Conservation (phyloP, 768 basidiomycete genomes). For the Leccinum imitatum region DNA sequence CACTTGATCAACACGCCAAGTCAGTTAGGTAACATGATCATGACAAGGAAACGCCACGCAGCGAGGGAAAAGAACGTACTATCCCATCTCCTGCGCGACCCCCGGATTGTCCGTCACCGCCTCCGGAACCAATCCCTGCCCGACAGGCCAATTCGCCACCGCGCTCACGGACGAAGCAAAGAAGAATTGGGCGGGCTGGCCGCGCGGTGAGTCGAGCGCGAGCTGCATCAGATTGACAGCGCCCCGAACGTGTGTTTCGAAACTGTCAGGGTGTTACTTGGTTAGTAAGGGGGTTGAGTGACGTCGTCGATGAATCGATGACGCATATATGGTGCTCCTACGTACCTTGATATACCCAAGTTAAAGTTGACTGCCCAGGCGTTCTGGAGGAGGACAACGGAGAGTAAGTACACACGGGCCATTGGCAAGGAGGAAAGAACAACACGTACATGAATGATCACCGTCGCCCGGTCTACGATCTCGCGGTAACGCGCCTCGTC, state of each 20-base stretch:
- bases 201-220: constrained; percentile 38
- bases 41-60: not conserved
- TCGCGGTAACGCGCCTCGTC: constrained; percentile 34
- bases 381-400: constrained; percentile 32
- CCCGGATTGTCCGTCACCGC: constrained; percentile 23
- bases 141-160: constrained; percentile 22
- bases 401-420: not conserved
- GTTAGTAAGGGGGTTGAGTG: not conserved
- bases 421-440: not conserved
- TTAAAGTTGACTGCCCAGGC: constrained; percentile 61
- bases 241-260: constrained; percentile 48
- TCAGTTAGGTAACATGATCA: not conserved
- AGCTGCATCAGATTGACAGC: constrained; percentile 51
- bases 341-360: constrained; percentile 33
- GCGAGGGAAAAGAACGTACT: constrained; percentile 24
- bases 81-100: constrained; percentile 33
- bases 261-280: constrained; percentile 19
- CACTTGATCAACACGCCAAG: constrained; percentile 7
- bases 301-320: not conserved
- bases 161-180: constrained; percentile 51
- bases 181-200: constrained; percentile 42
- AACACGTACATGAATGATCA: constrained; percentile 44
- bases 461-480: constrained; percentile 38
- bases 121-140: constrained; percentile 16
- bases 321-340: not conserved